Conservation (phyloP, 2,329 filamentous ascomycete genomes). For the Colletotrichum sp. region DNA sequence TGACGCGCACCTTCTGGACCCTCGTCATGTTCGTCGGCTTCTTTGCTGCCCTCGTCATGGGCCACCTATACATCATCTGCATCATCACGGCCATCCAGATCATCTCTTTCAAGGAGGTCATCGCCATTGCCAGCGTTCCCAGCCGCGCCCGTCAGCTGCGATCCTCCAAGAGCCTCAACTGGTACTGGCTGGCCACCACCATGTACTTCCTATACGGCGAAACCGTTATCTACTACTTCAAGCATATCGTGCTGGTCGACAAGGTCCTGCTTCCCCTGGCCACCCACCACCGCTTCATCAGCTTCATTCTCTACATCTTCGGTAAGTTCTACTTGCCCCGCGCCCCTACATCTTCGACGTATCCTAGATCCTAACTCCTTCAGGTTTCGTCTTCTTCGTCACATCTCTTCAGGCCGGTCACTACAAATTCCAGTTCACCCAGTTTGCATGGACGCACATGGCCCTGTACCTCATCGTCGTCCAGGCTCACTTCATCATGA, state of each 20-base stretch:
- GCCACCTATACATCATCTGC: conserved; percentile 95
- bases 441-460: conserved; percentile 99
- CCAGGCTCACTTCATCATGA: conserved; percentile 99
- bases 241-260: conserved; percentile 96
- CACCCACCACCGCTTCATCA: conserved; percentile 98
- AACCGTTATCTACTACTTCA: conserved; percentile 99
- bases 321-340: conserved; percentile 60
- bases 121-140: conserved; percentile 94
- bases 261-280: conserved; percentile 90
- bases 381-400: conserved; percentile 98
- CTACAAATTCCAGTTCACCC: conserved; percentile 98
- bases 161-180: conserved; percentile 96
- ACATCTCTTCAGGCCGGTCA: conserved; percentile 92
- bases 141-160: conserved; percentile 88
- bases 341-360: not conserved
- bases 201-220: conserved; percentile 99
- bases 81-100: conserved; percentile 95
- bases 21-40: conserved; percentile 96
- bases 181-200: conserved; percentile 98
- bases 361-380: conserved; percentile 29
- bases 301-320: conserved; percentile 97
- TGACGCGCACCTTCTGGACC: conserved; percentile 96
- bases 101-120: conserved; percentile 98
- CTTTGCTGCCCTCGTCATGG: conserved; percentile 90
- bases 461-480: conserved; percentile 97